Evolutionary conservation across 2,329 filamentous ascomycete genomes (phyloP).

Genomic region (Trichoderma oligosporum): DNA sequence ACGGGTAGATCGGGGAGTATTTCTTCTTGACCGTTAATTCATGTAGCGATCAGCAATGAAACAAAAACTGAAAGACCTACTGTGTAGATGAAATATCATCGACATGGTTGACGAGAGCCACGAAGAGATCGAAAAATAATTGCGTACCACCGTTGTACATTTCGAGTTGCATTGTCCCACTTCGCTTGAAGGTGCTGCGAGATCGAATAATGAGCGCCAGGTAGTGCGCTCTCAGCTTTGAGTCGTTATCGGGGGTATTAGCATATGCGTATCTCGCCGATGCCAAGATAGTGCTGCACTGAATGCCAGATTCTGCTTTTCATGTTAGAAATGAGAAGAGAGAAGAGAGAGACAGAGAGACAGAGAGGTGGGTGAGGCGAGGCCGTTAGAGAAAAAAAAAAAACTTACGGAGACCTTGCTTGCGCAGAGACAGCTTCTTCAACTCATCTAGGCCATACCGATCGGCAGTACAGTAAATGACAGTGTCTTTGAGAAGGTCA

Average conservation of each 20-base stretch:
- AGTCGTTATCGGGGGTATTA: slow-evolving; percentile 84
- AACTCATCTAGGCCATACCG: slow-evolving; percentile 80
- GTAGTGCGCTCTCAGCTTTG: slow-evolving; percentile 86
- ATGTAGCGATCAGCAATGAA: neutral
- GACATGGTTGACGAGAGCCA: slow-evolving; percentile 88
- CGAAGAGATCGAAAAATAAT: slow-evolving; percentile 90
- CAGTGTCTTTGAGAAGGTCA: slow-evolving; percentile 78
- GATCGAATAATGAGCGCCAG: slow-evolving; percentile 88
- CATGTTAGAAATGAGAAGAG: slow-evolving; percentile 16
- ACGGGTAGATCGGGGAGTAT: slow-evolving; percentile 48
- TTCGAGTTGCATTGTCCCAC: slow-evolving; percentile 91
- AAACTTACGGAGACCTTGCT: slow-evolving; percentile 74
- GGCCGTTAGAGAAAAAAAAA: too few relatives aligned
- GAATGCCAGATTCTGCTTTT: slow-evolving; percentile 64
- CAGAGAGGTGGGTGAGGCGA: neutral
- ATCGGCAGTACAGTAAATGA: slow-evolving; percentile 85
- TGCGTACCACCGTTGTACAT: slow-evolving; percentile 81
- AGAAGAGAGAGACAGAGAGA: neutral
- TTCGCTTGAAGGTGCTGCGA: slow-evolving; percentile 83
- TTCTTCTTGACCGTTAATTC: slow-evolving; percentile 24
- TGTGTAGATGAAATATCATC: slow-evolving; percentile 60
- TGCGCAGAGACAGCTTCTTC: slow-evolving; percentile 78
- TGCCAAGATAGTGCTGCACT: slow-evolving; percentile 77
- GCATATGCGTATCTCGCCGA: slow-evolving; percentile 88
- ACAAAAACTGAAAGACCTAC: slow-evolving; percentile 39